Base-by-base conservation (phyloP, 2,329 filamentous ascomycete species). In the Aspergillus fructus region DNA sequence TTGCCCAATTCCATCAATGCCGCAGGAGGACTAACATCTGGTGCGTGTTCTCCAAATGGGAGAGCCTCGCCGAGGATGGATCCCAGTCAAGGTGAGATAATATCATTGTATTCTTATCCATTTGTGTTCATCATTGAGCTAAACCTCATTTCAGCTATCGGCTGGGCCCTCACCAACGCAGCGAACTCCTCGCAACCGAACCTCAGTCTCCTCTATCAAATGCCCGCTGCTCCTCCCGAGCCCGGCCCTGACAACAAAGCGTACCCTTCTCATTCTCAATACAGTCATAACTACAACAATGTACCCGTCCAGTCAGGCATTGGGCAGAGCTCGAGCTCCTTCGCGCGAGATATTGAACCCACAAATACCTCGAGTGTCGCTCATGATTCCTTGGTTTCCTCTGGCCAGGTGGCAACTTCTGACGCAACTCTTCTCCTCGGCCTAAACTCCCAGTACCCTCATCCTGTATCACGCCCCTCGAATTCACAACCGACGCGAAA, bases 151-250 rank as follows among this genome's bases (percentile, higher is more conserved):
- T 54, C 60, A 82, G 83, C 85, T 0, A 90, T 96, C 58, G 91
- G 90, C 1, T 96, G 90, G 89, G 92, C 90, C 7, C 76, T 96
- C n/a, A 91, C 91, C 0, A 91, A 91, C 13, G 93, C 89, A 1
- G 92, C 90, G 54, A 91, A 96, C 67, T 94, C 90, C 3, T 89
- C 90, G 1, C 92, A 87, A 61, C 91, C 91, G 0, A 94, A 90
- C 68, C 78, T 96, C 4, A 93, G 91, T 1, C 83, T 93, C 55
- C 84, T 96, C 68, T 96, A 91, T 69, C 87, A 90, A 59, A 86
- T 83, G 64, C 71, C 81, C 56, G 76, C 77, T 21, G 55, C 66
- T 1, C 70, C 69, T 12, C 49, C 62, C 4, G 64, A 64, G 17
- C 27, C 65, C 3, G 43, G 47, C 40, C 23, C 67, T 68, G 66